Base-by-base conservation (phyloP, 768 basidiomycete species). In the Mycena kentingensis region DNA sequence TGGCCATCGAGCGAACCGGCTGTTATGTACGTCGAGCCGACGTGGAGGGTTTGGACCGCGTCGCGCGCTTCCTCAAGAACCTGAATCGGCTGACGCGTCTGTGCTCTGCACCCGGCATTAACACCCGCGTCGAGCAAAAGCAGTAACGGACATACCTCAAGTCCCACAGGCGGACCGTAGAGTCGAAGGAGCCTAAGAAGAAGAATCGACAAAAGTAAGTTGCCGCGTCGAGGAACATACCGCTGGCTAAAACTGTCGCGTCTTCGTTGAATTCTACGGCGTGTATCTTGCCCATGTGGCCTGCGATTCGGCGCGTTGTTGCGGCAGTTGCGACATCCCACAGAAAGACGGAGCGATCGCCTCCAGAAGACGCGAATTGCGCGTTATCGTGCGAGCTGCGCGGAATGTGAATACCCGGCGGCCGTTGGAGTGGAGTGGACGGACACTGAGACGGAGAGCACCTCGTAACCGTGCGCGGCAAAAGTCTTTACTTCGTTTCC, bases 301-400 rank as follows among this genome's bases (percentile, higher is more conserved):
- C 97, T 16, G 89, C 72, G 54, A 97, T 77, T 49, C 95, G 79
- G 34, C 93, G 78, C 35, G 86, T 85, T 1, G 95, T 93, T 38
- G 83, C 79, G 12, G 92, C 96, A 27, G 88, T 83, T 16, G 87
- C 82, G 10, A 99, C 97, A 65, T 99, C 97, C 96, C 96, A 98
- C 21, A 97, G 70, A 60, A 97, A 97, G 1, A 97, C 85, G 45
- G 87, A 85, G 57, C 92, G 84, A 69, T 99, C 96, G 5, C 96
- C 96, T 27, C 96, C 96, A 21, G 88, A 91, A 3, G 92, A 95
- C 13, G 88, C 94, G 62, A 99, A 94, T 63, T 88, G 88, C 25
- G 88, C 85, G 73, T 99, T 99, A 71, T 99, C 96, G 60, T 93
- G 86, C 36, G 93, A 82, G 34, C 91, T 96, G 60, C 22, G 2